A percentile compares a stretch with the other conserved stretches of the same genome.
Conservation (phyloP, 129 eudicot species). For the Dittrichia graveolens region DNA sequence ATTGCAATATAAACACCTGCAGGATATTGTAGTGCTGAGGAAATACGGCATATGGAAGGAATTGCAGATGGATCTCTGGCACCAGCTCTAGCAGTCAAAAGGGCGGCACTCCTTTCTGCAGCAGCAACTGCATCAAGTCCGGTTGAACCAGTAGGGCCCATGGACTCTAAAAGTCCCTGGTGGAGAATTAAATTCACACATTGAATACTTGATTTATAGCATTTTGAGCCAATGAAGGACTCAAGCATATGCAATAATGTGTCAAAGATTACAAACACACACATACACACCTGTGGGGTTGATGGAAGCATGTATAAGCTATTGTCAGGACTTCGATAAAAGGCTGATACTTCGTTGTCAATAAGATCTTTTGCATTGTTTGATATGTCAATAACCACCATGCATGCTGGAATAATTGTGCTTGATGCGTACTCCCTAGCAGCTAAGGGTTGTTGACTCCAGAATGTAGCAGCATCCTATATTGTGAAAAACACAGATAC, state of each 20-base stretch:
- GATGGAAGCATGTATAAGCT: constrained; percentile 99
- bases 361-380: constrained; percentile 77
- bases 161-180: constrained; percentile 91
- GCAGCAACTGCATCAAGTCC: constrained; percentile 86
- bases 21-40: constrained; percentile 94
- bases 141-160: constrained; percentile 76
- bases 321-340: constrained; percentile 91
- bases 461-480: constrained; percentile 93
- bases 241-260: no score
- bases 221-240: no score
- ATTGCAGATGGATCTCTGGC: constrained; percentile 96
- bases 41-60: constrained; percentile 96
- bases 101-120: constrained; percentile 85
- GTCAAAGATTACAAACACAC: neutral
- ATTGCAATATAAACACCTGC: constrained; percentile 55
- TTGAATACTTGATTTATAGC: neutral
- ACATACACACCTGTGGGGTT: constrained; percentile 84
- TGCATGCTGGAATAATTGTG: constrained; percentile 93
- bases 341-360: constrained; percentile 87
- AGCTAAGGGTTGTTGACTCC: constrained; percentile 94
- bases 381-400: constrained; percentile 67
- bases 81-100: constrained; percentile 98
- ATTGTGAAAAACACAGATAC: constrained; percentile 6
- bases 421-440: constrained; percentile 93
- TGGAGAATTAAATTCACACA: neutral